Percentiles rank a stretch among this genome's conserved stretches.
Evolutionary conservation across 176 grass and related monocot species (phyloP).

Genomic region (Calamus simplicifolius): DNA sequence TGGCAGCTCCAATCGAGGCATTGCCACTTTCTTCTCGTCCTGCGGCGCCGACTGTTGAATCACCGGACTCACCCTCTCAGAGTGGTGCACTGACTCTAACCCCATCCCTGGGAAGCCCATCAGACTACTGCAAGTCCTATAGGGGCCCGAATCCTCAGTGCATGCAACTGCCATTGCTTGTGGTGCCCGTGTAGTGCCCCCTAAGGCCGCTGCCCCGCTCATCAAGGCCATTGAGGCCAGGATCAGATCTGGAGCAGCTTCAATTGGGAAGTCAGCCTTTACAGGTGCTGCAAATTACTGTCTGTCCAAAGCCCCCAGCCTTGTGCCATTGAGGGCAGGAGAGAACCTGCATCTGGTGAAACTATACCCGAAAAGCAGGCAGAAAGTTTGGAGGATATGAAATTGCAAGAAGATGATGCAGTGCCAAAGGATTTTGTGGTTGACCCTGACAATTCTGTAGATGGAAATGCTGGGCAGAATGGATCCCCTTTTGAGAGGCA

Average conservation of each 20-base stretch:
- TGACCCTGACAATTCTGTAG: neutral
- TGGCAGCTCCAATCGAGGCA: constrained; percentile 50
- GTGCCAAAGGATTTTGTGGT: constrained; percentile 22
- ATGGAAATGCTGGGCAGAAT: constrained; percentile 5
- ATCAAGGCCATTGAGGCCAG: constrained; percentile 64
- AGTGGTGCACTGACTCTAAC: constrained; percentile 17
- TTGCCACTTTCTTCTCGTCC: constrained; percentile 69
- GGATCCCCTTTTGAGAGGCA: neutral
- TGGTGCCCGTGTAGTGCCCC: constrained; percentile 60
- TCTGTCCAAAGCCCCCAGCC: constrained; percentile 5
- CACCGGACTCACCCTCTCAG: neutral
- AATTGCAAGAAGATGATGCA: constrained; percentile 3
- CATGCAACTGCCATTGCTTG: constrained; percentile 84
- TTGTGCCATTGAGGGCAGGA: constrained; percentile 20
- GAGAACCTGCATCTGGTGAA: constrained; percentile 3
- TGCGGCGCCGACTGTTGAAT: constrained; percentile 25
- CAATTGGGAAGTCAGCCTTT: constrained; percentile 31
- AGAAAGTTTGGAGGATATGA: constrained; percentile 26
- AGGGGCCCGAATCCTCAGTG: constrained; percentile 32
- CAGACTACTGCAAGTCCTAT: constrained; percentile 22
- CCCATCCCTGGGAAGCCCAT: constrained; percentile 12
- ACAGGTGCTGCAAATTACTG: constrained; percentile 16
- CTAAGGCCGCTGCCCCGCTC: constrained; percentile 44
- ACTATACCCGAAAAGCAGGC: neutral
- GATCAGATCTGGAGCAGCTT: constrained; percentile 69